phyloP scores from a whole-genome alignment of 495 filamentous ascomycete species.

The Tuber microsphaerosporum region DNA sequence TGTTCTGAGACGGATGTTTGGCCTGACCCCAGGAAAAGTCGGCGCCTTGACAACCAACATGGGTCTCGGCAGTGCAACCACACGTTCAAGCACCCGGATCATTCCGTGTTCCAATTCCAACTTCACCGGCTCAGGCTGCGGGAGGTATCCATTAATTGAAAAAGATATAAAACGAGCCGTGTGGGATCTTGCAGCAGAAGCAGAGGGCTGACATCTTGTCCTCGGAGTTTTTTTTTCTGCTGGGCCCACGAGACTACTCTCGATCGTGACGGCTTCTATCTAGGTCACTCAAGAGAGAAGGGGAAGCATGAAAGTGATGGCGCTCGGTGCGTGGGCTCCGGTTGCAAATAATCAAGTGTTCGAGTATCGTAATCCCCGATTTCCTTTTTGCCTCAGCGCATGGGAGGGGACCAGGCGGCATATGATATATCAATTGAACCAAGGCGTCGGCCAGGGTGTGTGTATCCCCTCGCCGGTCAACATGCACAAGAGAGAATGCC shows the following conservation, averaged over 20 bases:
- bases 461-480: not conserved
- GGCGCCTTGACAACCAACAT: constrained; percentile 31
- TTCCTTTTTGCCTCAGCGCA: not conserved
- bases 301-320: not conserved
- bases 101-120: constrained; percentile 32
- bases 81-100: constrained; percentile 25
- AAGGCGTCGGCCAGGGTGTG: not conserved
- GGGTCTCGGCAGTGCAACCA: constrained; percentile 27
- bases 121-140: constrained; percentile 16
- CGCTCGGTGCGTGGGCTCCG: not conserved
- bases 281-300: constrained; percentile 5
- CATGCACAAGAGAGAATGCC: constrained; percentile 3
- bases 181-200: constrained; percentile 27
- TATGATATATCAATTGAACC: not conserved
- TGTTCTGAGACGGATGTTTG: constrained; percentile 32
- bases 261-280: constrained; percentile 5
- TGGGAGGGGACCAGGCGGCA: not conserved
- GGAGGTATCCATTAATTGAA: constrained; percentile 16
- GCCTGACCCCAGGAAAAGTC: constrained; percentile 25
- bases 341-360: not conserved
- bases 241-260: constrained; percentile 14
- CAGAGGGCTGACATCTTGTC: constrained; percentile 17
- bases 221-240: constrained; percentile 34
- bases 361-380: not conserved
- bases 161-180: constrained; percentile 28